These are phyloP conservation scores for Hyaloraphidium curvatum DNA, from an alignment of 192 early-diverging fungal species.

Conservation along the genomic window DNA sequence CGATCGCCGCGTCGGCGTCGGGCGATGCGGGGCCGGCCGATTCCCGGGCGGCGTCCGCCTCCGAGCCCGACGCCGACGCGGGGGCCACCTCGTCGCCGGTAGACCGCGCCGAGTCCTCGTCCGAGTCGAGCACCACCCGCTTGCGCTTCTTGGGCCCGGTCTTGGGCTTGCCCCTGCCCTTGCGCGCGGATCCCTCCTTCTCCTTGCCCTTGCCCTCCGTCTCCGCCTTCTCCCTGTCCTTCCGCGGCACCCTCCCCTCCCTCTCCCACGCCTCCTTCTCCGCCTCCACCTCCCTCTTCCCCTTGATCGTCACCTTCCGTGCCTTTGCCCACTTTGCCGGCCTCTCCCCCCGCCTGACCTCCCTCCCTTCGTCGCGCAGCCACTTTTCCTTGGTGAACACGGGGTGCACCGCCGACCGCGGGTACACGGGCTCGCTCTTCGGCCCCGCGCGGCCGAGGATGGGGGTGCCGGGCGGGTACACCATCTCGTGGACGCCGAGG, in stretches of 20 bases:
- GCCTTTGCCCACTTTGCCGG: constrained; percentile 16
- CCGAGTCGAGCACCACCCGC: neutral
- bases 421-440: constrained; percentile 63
- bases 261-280: constrained; percentile 5
- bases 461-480: constrained; percentile 40
- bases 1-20: constrained; percentile 14
- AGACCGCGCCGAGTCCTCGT: neutral
- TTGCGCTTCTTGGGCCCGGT: neutral
- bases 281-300: constrained; percentile 8
- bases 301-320: constrained; percentile 6
- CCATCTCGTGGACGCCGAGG: constrained; percentile 52
- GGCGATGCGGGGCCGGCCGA: constrained; percentile 21
- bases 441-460: constrained; percentile 55
- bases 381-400: constrained; percentile 37
- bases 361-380: constrained; percentile 38
- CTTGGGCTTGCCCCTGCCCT: neutral
- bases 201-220: constrained; percentile 1
- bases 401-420: constrained; percentile 44
- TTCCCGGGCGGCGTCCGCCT: constrained; percentile 17
- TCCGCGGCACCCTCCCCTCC: neutral
- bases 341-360: constrained; percentile 20
- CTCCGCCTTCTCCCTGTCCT: neutral
- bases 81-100: neutral
- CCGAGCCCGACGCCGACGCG: neutral
- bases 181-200: too few relatives aligned